phyloP scores from a whole-genome alignment of 176 grass and related monocot species.

The Leersia perrieri region DNA sequence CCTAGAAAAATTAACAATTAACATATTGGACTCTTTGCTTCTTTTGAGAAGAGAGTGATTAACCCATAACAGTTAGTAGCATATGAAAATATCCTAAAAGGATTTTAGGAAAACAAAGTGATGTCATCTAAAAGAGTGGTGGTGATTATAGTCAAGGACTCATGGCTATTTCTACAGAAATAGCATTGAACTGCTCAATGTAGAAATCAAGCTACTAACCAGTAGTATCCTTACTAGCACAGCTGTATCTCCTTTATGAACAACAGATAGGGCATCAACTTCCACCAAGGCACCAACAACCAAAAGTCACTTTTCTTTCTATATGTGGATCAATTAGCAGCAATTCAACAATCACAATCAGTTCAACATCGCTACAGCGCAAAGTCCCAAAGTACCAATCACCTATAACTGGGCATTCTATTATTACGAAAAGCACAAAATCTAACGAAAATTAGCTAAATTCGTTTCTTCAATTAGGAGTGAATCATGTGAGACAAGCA shows the following conservation, averaged over 20 bases:
- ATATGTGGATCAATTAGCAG: background rate
- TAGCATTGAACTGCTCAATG: background rate
- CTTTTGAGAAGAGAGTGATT: background rate
- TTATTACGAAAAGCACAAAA: background rate
- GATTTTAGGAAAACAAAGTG: background rate
- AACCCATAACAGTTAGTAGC: background rate
- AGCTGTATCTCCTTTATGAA: background rate
- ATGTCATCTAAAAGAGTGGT: background rate
- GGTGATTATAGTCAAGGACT: background rate
- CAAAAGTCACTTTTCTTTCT: background rate
- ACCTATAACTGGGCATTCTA: background rate
- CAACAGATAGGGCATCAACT: background rate
- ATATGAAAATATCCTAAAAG: background rate
- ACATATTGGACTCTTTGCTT: background rate
- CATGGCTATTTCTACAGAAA: background rate
- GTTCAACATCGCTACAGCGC: background rate
- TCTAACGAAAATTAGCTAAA: background rate
- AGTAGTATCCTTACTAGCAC: background rate
- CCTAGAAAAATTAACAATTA: background rate
- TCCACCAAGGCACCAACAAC: background rate
- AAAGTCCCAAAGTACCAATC: background rate
- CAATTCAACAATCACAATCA: background rate
- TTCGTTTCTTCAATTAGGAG: background rate
- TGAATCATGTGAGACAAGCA: background rate
- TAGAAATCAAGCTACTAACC: background rate